Base-by-base conservation (phyloP, 768 basidiomycete genomes). In the Macrolepiota albuminosa region DNA sequence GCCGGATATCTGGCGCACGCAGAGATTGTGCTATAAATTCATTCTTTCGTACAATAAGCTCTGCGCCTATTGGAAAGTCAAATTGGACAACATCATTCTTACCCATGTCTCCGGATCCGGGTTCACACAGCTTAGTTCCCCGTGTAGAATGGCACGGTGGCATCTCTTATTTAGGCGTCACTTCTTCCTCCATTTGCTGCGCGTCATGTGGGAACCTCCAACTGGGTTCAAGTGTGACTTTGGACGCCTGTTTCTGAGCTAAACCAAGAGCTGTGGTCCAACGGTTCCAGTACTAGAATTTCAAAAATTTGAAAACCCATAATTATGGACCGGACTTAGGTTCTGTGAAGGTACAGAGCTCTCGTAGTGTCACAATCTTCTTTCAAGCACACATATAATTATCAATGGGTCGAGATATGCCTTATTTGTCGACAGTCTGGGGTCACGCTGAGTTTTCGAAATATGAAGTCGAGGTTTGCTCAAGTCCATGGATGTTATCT, bases 51-150 rank as follows among this genome's bases (percentile, higher is more conserved):
- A 43, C 40, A 31, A 54, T 54, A n/a, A 33, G 8, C 53, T 54
- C 29, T 54, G 29, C 16, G 10, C 53, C 39, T n/a, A 54, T 54
- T 54, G 54, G 54, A 33, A 54, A 43, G n/a, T 43, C n/a, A 7
- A 29, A 9, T 54, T 54, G 43, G 39, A 14, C 39, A 21, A 8
- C 13, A 43, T n/a, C 4, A 33, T n/a, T 31, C 26, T 42, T 54
- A 31, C 54, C 53, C 39, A 54, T 54, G 40, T 31, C 29, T 54
- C 52, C 39, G 29, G 39, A 54, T 54, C 54, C 54, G 40, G 54
- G 40, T 54, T 54, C 54, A 42, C 54, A 54, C 54, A 42, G 3
- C 11, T 29, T 33, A 42, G 54, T 54, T 33, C 18, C 40, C 54
- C 29, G 54, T 54, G 54, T 13, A 7, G 8, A 21, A 24, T 40